phyloP scores from a whole-genome alignment of 805 yeast species.

The Metahyphopichia silvanorum region DNA sequence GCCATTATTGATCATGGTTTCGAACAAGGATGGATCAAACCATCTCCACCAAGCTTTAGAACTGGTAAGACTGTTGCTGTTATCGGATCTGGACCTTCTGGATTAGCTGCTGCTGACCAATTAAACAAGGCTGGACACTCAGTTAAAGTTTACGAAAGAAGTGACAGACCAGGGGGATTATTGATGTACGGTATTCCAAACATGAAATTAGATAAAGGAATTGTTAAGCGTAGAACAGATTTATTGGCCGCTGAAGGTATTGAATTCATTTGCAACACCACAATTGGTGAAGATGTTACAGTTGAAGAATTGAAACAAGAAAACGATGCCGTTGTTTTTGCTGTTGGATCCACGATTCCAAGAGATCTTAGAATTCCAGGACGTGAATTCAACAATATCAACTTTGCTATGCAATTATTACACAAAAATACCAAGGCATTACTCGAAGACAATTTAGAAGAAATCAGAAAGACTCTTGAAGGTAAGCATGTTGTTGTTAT shows the following conservation, averaged over 20 bases:
- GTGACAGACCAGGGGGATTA: conserved; percentile 95
- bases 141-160: conserved; percentile 89
- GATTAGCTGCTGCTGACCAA: conserved; percentile 96
- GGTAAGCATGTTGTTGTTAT: conserved; percentile 94
- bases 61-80: conserved; percentile 85
- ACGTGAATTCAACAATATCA: conserved; percentile 83
- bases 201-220: conserved; percentile 92
- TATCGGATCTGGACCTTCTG: conserved; percentile 97
- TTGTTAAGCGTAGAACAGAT: conserved; percentile 92
- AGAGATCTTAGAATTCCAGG: conserved; percentile 94
- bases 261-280: conserved; percentile 68
- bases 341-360: conserved; percentile 96
- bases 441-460: conserved; percentile 75
- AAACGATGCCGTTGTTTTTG: conserved; percentile 82
- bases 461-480: conserved; percentile 62
- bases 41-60: conserved; percentile 72
- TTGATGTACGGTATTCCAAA: conserved; percentile 99
- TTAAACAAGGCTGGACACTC: conserved; percentile 92
- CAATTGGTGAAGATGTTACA: conserved; percentile 80
- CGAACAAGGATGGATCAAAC: conserved; percentile 94
- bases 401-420: conserved; percentile 91
- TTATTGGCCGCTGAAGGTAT: conserved; percentile 88
- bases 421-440: conserved; percentile 87
- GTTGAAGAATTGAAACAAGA: conserved; percentile 61
- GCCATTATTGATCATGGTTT: conserved; percentile 96